phyloP scores from a whole-genome alignment of 352 stramenopile species.

The Phytophthora agathidicida region DNA sequence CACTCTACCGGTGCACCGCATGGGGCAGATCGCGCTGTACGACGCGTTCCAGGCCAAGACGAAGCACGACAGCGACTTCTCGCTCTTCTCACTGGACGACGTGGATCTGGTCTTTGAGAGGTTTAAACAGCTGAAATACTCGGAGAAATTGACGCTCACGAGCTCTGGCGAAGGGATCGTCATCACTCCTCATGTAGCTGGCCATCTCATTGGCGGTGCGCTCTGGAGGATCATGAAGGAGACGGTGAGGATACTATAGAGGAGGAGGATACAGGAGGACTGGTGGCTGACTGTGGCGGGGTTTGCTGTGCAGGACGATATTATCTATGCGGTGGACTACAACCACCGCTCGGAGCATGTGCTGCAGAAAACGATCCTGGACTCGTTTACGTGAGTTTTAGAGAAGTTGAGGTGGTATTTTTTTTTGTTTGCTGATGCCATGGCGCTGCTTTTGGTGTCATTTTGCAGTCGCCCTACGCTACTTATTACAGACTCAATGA shows the following conservation, averaged over 20 bases:
- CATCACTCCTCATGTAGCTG: conserved; percentile 94
- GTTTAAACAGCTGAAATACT: conserved; percentile 96
- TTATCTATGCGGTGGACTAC: conserved; percentile 93
- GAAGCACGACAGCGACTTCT: conserved; percentile 91
- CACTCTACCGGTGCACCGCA: conserved; percentile 95
- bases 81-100: conserved; percentile 93
- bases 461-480: conserved; percentile 76
- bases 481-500: conserved; percentile 91
- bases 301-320: conserved; percentile 80
- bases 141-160: conserved; percentile 90
- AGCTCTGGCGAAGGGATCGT: conserved; percentile 88
- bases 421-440: neutral
- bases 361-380: conserved; percentile 93
- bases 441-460: conserved; percentile 9
- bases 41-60: conserved; percentile 94
- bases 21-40: conserved; percentile 97
- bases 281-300: conserved; percentile 3
- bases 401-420: neutral
- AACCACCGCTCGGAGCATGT: conserved; percentile 96
- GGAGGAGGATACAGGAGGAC: neutral
- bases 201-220: conserved; percentile 94
- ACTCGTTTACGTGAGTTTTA: conserved; percentile 86
- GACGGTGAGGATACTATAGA: conserved; percentile 56
- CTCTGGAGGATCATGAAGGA: conserved; percentile 96
- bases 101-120: conserved; percentile 93